A percentile compares a stretch with the other conserved stretches of the same genome.
Evolutionary conservation across 345 rosid genomes (phyloP).

Genomic region (Salix caprea): DNA sequence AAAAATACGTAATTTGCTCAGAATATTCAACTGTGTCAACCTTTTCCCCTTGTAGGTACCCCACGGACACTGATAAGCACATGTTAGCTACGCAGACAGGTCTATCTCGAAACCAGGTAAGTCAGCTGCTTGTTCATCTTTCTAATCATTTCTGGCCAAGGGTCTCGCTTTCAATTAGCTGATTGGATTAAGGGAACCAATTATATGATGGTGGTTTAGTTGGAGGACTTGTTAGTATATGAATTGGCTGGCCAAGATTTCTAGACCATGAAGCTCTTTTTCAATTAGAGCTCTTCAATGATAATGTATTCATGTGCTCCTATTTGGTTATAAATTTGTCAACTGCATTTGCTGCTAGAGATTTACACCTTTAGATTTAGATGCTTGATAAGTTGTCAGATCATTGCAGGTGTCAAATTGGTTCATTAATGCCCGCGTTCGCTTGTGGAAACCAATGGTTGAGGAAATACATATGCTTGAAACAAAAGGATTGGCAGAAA

Average conservation of each 20-base stretch:
- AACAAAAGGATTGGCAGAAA: slow-evolving; percentile 38
- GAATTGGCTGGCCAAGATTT: background rate
- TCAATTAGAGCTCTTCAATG: background rate
- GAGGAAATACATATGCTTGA: slow-evolving; percentile 64
- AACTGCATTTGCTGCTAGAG: background rate
- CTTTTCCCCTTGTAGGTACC: slow-evolving; percentile 43
- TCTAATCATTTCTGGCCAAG: background rate
- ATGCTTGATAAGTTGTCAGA: background rate
- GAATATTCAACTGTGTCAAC: background rate
- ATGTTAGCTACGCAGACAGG: slow-evolving; percentile 62
- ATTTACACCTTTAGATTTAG: background rate
- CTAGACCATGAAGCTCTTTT: background rate
- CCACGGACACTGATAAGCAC: slow-evolving; percentile 57
- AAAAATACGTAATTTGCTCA: background rate
- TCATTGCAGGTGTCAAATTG: slow-evolving; percentile 53
- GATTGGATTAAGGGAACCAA: background rate
- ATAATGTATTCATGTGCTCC: background rate
- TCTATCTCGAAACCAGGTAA: slow-evolving; percentile 56
- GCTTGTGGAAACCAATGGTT: slow-evolving; percentile 68
- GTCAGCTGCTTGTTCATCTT: background rate
- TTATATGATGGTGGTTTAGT: background rate
- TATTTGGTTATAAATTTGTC: background rate
- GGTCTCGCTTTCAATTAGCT: background rate
- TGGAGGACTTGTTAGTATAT: background rate
- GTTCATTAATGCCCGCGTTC: slow-evolving; percentile 66